phyloP scores from a whole-genome alignment of 2,329 filamentous ascomycete species.

The Pseudocercospora pini-densiflorae region DNA sequence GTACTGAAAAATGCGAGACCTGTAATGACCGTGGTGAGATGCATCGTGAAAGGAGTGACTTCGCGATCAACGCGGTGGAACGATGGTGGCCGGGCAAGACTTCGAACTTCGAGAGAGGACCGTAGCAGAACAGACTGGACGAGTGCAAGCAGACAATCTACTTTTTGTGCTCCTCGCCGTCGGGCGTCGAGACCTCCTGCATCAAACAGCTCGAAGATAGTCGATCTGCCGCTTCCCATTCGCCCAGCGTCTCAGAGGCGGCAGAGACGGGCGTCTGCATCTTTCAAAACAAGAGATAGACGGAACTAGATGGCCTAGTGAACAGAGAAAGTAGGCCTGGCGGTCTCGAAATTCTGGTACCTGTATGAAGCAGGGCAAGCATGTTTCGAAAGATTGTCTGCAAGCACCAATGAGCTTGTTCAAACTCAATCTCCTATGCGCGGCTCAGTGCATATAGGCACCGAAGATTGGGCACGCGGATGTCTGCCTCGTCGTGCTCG shows the following conservation, averaged over 20 bases:
- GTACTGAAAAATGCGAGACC: constrained; percentile 29
- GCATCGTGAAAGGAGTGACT: constrained; percentile 8
- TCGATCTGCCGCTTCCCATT: constrained; percentile 7
- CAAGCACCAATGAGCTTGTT: background rate
- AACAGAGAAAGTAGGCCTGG: background rate
- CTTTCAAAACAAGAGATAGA: background rate
- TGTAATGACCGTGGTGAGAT: constrained; percentile 14
- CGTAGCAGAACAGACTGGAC: background rate
- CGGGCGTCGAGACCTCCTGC: background rate
- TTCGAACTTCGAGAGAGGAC: background rate
- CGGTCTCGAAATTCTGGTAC: background rate
- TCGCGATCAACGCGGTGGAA: constrained; percentile 10
- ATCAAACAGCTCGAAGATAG: constrained; percentile 4
- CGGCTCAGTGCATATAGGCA: no score
- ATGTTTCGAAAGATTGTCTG: background rate
- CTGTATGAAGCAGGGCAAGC: constrained; percentile 5
- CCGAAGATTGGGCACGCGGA: background rate
- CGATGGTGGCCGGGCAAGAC: background rate
- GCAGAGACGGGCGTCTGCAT: constrained; percentile 8
- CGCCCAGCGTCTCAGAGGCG: background rate
- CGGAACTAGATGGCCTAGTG: background rate
- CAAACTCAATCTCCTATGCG: constrained; percentile 5
- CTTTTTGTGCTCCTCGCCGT: background rate
- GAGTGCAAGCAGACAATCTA: background rate
- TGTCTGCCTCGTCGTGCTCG: background rate